Conservation (phyloP, 306 rosid species). For the Delonix regia region DNA sequence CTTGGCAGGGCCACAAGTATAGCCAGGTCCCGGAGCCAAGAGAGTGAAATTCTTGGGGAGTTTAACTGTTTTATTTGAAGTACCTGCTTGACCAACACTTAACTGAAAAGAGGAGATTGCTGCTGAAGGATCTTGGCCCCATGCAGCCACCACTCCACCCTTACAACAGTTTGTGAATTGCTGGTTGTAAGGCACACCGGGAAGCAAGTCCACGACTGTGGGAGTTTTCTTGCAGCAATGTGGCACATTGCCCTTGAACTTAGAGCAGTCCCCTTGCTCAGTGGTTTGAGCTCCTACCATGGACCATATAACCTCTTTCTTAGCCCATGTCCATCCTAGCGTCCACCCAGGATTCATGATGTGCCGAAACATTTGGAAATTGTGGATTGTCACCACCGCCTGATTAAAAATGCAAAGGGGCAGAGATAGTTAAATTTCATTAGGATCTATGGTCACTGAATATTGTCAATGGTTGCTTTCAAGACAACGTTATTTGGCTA, state of each 20-base stretch:
- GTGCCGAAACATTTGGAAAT: conserved; percentile 91
- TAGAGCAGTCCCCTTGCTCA: conserved; percentile 96
- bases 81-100: conserved; percentile 82
- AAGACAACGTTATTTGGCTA: neutral
- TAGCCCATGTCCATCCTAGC: conserved; percentile 93
- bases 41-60: conserved; percentile 89
- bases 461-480: neutral
- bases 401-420: conserved; percentile 30
- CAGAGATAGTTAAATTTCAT: neutral
- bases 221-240: conserved; percentile 92
- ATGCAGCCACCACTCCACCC: conserved; percentile 87
- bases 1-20: conserved; percentile 92
- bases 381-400: conserved; percentile 77
- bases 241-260: conserved; percentile 77
- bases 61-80: conserved; percentile 82
- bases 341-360: conserved; percentile 95
- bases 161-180: conserved; percentile 89
- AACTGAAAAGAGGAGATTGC: conserved; percentile 83
- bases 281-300: conserved; percentile 82
- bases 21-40: conserved; percentile 90
- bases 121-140: conserved; percentile 92
- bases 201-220: conserved; percentile 83
- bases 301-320: conserved; percentile 88
- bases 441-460: neutral
- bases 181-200: conserved; percentile 95